These are phyloP conservation scores for Lactifluus subvellereus DNA, from an alignment of 768 basidiomycete genomes.

Conservation along the genomic window DNA sequence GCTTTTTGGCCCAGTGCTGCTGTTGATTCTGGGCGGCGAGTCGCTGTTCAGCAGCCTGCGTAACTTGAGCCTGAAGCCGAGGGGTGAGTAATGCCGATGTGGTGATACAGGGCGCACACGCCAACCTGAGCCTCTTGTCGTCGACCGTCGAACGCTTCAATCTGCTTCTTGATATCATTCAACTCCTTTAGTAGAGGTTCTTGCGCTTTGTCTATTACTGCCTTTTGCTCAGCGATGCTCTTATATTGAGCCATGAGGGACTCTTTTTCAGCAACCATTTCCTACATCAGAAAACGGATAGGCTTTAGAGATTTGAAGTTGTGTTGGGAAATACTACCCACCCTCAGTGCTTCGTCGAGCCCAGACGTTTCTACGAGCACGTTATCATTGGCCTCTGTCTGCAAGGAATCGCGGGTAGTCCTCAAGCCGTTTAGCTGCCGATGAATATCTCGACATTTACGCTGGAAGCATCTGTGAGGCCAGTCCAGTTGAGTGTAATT, in stretches of 20 bases:
- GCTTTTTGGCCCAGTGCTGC: slow-evolving; percentile 47
- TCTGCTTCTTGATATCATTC: slow-evolving; percentile 42
- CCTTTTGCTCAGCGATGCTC: slow-evolving; percentile 41
- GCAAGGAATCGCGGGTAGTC: slow-evolving; percentile 36
- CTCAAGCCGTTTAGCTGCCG: slow-evolving; percentile 28
- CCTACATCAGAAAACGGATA: slow-evolving; percentile 34
- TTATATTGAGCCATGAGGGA: slow-evolving; percentile 44
- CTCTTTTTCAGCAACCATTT: slow-evolving; percentile 48
- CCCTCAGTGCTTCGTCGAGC: slow-evolving; percentile 50
- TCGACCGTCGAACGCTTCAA: slow-evolving; percentile 46
- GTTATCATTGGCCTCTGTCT: slow-evolving; percentile 62
- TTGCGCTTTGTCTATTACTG: slow-evolving; percentile 44
- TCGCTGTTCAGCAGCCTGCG: slow-evolving; percentile 44
- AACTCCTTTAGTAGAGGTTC: slow-evolving; percentile 38
- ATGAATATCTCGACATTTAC: slow-evolving; percentile 5
- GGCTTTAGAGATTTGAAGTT: neutral
- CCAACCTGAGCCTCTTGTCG: slow-evolving; percentile 43
- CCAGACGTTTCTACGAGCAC: slow-evolving; percentile 57
- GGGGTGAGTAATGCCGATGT: slow-evolving; percentile 10
- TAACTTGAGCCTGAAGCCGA: slow-evolving; percentile 41
- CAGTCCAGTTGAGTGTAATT: neutral
- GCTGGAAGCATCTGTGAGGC: slow-evolving; percentile 15
- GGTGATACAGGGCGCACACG: slow-evolving; percentile 3
- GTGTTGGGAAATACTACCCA: slow-evolving; percentile 27
- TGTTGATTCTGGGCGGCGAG: slow-evolving; percentile 45